phyloP scores from a whole-genome alignment of 139 green algal species.

The Chlamydomonas sp. region DNA sequence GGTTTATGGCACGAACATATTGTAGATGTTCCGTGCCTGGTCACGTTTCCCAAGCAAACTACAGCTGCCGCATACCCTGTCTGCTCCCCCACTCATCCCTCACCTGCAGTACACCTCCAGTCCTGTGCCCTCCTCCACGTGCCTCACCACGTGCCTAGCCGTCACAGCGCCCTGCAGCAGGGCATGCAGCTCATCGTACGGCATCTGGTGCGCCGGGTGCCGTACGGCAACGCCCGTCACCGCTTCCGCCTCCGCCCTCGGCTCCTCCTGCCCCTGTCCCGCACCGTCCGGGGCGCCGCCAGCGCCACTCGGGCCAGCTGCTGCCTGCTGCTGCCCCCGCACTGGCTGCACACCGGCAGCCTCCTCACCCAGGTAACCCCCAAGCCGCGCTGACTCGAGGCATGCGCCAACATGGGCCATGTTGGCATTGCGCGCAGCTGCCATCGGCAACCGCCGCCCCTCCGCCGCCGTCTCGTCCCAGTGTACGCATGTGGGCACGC shows the following conservation, averaged over 20 bases:
- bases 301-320: too few species aligned
- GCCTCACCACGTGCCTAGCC: constrained; percentile 25
- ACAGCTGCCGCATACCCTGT: too few species aligned
- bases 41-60: too few species aligned
- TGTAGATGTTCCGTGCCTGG: too few species aligned
- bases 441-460: too few species aligned
- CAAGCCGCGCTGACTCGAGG: too few species aligned
- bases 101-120: constrained; percentile 49
- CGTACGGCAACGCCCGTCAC: not conserved
- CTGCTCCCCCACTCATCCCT: not conserved
- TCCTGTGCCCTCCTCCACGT: constrained; percentile 4
- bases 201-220: constrained; percentile 31
- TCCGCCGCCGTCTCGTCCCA: constrained; percentile 41
- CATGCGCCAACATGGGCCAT: too few species aligned
- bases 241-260: not conserved
- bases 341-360: too few species aligned
- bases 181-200: constrained; percentile 40
- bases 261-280: not conserved
- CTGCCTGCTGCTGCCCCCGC: too few species aligned
- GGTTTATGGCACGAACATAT: too few species aligned
- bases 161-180: constrained; percentile 20
- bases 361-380: too few species aligned
- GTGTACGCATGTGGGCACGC: constrained; percentile 25
- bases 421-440: too few species aligned
- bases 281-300: not conserved